A percentile compares a stretch with the other conserved stretches of the same genome.
Conservation (phyloP, 2,329 filamentous ascomycete genomes). For the Fusarium buharicum region DNA sequence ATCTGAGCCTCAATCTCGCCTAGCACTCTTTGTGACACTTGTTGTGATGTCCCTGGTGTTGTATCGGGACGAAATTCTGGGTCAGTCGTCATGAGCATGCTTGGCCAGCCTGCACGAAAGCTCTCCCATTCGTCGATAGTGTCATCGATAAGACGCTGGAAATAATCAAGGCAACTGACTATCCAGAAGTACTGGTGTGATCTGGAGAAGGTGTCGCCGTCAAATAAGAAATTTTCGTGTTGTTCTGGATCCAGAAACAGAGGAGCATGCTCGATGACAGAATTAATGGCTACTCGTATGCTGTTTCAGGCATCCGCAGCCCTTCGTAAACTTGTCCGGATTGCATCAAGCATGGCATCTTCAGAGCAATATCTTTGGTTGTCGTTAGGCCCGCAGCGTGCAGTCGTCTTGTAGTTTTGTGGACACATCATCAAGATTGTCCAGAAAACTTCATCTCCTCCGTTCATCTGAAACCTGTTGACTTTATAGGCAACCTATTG, state of each 20-base stretch:
- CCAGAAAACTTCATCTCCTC: not conserved
- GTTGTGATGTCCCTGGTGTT: not conserved
- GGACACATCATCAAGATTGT: conserved; percentile 2
- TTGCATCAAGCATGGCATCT: conserved; percentile 1
- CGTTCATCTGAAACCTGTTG: too few relatives aligned
- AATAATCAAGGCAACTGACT: conserved; percentile 5
- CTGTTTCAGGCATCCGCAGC: not conserved
- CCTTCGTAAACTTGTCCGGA: not conserved
- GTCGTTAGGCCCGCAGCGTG: not conserved
- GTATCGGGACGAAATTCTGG: not conserved
- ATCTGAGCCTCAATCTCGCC: not conserved
- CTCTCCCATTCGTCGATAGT: conserved; percentile 9
- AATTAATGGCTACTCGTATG: conserved; percentile 1
- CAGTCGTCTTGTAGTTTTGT: too few relatives aligned
- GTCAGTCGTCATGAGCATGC: not conserved
- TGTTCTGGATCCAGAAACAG: conserved; percentile 1
- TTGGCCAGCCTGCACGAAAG: not conserved
- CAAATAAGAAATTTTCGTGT: conserved; percentile 7
- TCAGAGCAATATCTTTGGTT: conserved; percentile 1
- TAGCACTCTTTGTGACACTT: not conserved
- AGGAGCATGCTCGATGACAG: conserved; percentile 3
- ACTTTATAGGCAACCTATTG: not conserved
- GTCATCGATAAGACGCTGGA: conserved; percentile 1
- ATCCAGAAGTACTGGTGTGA: conserved; percentile 8
- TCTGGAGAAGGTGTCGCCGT: conserved; percentile 6